These are phyloP conservation scores for Colletotrichum godetiae DNA, from an alignment of 2,329 filamentous ascomycete genomes.

Conservation along the genomic window DNA sequence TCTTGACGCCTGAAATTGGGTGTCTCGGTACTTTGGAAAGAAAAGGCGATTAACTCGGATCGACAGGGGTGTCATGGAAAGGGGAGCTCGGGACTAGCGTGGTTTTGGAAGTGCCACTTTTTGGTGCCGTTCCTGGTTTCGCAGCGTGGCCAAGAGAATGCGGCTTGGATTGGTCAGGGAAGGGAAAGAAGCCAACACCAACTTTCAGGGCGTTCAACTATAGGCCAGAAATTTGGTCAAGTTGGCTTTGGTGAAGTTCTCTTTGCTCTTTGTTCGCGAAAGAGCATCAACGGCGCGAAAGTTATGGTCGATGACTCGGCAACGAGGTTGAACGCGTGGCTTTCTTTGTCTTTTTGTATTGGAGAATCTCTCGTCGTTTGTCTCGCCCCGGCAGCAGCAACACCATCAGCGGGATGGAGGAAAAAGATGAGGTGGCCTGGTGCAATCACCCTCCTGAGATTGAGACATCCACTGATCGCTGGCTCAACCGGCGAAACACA, in stretches of 20 bases:
- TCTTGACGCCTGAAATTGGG: neutral
- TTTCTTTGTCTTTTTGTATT: neutral
- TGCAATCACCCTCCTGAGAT: slow-evolving; percentile 17
- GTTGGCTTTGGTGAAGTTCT: neutral
- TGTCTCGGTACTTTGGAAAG: neutral
- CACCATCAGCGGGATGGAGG: neutral
- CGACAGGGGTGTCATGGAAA: neutral
- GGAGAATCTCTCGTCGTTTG: neutral
- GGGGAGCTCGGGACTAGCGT: neutral
- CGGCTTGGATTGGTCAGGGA: neutral
- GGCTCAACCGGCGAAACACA: neutral
- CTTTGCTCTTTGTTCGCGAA: neutral
- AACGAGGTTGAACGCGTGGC: neutral
- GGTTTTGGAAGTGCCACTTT: neutral
- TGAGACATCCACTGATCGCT: slow-evolving; percentile 31
- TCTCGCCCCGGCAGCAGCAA: neutral
- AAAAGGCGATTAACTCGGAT: neutral
- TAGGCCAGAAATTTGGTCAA: neutral
- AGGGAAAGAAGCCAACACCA: neutral
- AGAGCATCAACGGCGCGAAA: neutral
- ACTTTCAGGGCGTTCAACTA: too few relatives aligned
- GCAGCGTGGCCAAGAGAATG: neutral
- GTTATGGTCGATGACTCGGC: neutral
- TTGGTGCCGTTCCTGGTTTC: neutral
- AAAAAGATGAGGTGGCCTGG: neutral